phyloP scores from a whole-genome alignment of 495 filamentous ascomycete species.

The Pseudoneurospora amorphoporcata region DNA sequence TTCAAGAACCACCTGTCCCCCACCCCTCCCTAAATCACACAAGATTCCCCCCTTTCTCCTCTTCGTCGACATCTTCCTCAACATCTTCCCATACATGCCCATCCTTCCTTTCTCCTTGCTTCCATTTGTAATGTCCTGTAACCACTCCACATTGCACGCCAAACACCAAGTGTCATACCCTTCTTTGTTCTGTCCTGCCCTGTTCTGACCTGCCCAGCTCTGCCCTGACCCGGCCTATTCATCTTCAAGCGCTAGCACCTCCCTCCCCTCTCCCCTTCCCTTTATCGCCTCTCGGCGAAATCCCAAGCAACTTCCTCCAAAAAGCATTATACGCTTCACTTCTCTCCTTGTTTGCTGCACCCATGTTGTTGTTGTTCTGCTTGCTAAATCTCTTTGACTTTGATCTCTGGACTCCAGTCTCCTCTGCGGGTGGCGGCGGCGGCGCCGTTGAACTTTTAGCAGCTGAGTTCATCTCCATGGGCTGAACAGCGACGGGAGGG shows the following conservation, averaged over 20 bases:
- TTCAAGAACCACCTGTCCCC: background rate
- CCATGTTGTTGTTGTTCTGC: background rate
- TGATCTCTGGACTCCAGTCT: background rate
- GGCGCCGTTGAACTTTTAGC: background rate
- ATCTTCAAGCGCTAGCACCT: background rate
- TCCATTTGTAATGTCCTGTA: no score
- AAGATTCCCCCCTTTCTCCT: no score
- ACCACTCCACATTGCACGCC: no score
- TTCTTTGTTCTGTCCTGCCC: no score
- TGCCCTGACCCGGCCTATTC: background rate
- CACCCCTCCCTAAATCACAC: no score
- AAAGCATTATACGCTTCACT: background rate
- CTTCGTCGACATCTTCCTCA: no score
- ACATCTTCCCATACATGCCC: no score
- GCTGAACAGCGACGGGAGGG: background rate
- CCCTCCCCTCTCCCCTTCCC: background rate
- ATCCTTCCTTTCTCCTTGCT: no score
- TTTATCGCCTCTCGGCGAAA: background rate
- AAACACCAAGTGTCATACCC: no score
- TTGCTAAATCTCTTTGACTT: background rate
- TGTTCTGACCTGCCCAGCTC: no score
- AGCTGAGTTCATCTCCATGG: background rate
- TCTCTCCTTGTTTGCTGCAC: background rate
- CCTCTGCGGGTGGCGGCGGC: background rate
- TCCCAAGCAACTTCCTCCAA: background rate